phyloP scores from a whole-genome alignment of 495 filamentous ascomycete genomes.

The Aspergillus avenaceus region DNA sequence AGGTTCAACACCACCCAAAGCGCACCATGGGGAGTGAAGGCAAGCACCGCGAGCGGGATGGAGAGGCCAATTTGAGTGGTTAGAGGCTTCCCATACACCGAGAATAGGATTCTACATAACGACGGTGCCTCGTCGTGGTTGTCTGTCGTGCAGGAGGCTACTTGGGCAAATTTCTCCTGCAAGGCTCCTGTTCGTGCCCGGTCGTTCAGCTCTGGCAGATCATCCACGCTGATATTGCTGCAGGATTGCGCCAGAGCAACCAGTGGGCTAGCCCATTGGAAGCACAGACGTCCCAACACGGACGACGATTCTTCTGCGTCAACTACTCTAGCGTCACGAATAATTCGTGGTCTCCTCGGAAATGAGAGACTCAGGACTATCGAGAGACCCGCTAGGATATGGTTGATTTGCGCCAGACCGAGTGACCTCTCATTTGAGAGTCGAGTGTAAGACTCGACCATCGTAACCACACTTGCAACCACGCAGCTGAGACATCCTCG shows the following conservation, averaged over 20 bases:
- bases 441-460: neutral
- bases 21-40: slow-evolving; percentile 1
- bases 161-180: slow-evolving; percentile 40
- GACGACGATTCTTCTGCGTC: slow-evolving; percentile 55
- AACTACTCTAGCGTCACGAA: slow-evolving; percentile 44
- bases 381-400: slow-evolving; percentile 14
- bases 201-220: slow-evolving; percentile 41
- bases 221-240: slow-evolving; percentile 48
- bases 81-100: slow-evolving; percentile 6
- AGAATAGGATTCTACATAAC: neutral
- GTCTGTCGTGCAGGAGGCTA: neutral
- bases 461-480: neutral
- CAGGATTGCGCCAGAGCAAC: slow-evolving; percentile 46
- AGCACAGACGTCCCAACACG: slow-evolving; percentile 53
- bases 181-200: neutral
- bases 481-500: neutral
- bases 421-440: neutral
- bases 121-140: neutral
- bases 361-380: neutral
- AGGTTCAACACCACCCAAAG: neutral
- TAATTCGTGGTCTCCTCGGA: slow-evolving; percentile 54
- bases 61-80: slow-evolving; percentile 44
- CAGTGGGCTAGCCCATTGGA: slow-evolving; percentile 48
- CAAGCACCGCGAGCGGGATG: slow-evolving; percentile 18
- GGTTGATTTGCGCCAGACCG: neutral